Base-by-base conservation (phyloP, 352 stramenopile genomes). In the Pythium brassicae region DNA sequence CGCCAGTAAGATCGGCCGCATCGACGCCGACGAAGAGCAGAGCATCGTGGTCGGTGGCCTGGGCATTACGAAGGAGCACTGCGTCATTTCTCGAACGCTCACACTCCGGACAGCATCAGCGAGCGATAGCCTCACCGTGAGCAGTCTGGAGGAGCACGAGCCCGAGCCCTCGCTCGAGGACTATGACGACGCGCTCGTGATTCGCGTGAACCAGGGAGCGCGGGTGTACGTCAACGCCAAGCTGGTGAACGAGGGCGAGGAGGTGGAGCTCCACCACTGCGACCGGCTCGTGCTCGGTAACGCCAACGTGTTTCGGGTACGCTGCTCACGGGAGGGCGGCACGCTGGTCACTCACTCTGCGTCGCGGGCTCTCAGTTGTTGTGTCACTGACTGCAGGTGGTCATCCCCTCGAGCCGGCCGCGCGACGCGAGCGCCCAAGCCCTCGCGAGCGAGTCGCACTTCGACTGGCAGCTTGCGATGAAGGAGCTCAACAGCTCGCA, bases 401-500 rank as follows among this genome's bases (percentile, higher is more conserved):
- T 89, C 1, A 81, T 87, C 47, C 82, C 82, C 7, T 83, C 68
- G 7, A 60, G 63, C 35, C 60, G 74, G 17, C 26, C 62, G 19
- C 25, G 62, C 17, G 65, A 60, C n/a, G 27, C 43, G 2, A 73
- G 32, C 19, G 5, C 43, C 2, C 74, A 76, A 14, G 68, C 79
- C 11, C 40, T 82, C 12, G 55, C 67, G 3, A 67, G 61, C 34
- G 76, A 89, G 50, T 86, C 71, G 1, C 68, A 66, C 10, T 86
- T 79, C 35, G 78, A 92, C 52, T 92, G 83, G 79, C 82, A 92
- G 43, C 69, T 83, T 27, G 80, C 82, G 2, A 86, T 90, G 70
- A 85, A 86, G 51, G 87, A 96, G 59, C 64, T 95, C 1, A 94
- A 95, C 57, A 78, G 69, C 43, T 77, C 68, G 20, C 80, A 95